Conservation (phyloP, 1,284 basidiomycete species). For the Austroboletus novae-zelandiae region DNA sequence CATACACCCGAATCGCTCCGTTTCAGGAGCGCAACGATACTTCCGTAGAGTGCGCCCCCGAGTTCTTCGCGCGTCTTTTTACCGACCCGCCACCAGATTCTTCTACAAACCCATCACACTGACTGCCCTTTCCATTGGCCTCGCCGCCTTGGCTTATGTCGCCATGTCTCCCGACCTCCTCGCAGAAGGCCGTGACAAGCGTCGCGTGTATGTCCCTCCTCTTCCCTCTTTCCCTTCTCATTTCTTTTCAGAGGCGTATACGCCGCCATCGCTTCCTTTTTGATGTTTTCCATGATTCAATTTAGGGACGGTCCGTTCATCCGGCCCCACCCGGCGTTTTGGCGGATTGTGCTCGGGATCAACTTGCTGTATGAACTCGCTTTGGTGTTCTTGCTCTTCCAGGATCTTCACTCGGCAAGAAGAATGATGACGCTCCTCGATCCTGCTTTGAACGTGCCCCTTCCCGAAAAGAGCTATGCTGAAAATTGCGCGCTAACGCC, state of each 20-base stretch:
- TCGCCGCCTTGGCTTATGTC: slow-evolving; percentile 70
- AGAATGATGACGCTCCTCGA: slow-evolving; percentile 77
- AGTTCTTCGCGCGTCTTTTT: not conserved
- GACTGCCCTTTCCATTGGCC: slow-evolving; percentile 61
- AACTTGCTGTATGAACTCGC: slow-evolving; percentile 80
- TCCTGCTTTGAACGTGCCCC: slow-evolving; percentile 62
- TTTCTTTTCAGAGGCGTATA: slow-evolving; percentile 56
- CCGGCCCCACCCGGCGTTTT: slow-evolving; percentile 73
- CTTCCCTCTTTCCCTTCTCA: slow-evolving; percentile 9
- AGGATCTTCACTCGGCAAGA: slow-evolving; percentile 76
- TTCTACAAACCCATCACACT: slow-evolving; percentile 81
- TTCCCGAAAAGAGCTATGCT: slow-evolving; percentile 81
- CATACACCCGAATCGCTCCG: slow-evolving; percentile 76
- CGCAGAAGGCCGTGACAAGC: slow-evolving; percentile 75
- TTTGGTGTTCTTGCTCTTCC: slow-evolving; percentile 79
- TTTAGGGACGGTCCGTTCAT: slow-evolving; percentile 83
- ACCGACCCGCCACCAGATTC: slow-evolving; percentile 48
- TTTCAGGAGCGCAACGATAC: slow-evolving; percentile 82
- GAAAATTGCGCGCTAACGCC: slow-evolving; percentile 72
- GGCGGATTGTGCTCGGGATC: slow-evolving; percentile 71
- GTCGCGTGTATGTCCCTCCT: slow-evolving; percentile 58
- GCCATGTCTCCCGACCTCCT: slow-evolving; percentile 77
- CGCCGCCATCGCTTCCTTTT: slow-evolving; percentile 66
- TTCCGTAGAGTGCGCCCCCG: slow-evolving; percentile 64
- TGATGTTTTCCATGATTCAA: slow-evolving; percentile 79